phyloP scores from a whole-genome alignment of 805 yeast species.

The Ogataea nakhonphanomensis region DNA sequence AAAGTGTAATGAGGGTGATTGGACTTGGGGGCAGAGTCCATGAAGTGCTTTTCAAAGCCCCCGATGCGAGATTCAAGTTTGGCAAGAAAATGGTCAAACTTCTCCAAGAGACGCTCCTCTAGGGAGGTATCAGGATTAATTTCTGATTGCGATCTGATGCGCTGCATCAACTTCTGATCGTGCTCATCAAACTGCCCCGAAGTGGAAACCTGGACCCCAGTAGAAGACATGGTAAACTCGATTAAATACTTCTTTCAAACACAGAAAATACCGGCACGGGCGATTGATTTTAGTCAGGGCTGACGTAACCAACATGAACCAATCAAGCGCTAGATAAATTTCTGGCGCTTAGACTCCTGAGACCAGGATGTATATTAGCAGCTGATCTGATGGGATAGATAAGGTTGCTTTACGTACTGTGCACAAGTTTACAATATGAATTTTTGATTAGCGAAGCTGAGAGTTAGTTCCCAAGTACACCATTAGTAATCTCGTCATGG shows the following conservation, averaged over 20 bases:
- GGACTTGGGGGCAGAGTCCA: constrained; percentile 17
- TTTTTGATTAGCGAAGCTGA: too few species aligned
- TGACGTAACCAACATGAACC: too few species aligned
- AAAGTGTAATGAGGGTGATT: constrained; percentile 22
- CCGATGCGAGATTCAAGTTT: constrained; percentile 30
- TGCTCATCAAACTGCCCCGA: constrained; percentile 10
- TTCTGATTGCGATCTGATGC: constrained; percentile 13
- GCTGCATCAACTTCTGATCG: constrained; percentile 17
- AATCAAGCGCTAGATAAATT: too few species aligned
- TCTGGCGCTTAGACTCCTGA: too few species aligned
- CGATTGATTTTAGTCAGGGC: too few species aligned
- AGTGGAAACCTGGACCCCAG: constrained; percentile 1
- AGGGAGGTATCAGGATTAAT: constrained; percentile 14
- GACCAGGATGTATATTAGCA: too few species aligned
- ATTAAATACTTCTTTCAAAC: neutral
- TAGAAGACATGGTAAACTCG: constrained; percentile 1
- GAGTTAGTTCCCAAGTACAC: too few species aligned
- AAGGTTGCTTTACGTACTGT: too few species aligned
- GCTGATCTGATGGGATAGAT: too few species aligned
- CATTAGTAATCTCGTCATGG: too few species aligned
- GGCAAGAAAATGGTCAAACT: constrained; percentile 28
- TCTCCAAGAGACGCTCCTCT: constrained; percentile 28
- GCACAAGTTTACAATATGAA: too few species aligned
- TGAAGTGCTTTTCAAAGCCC: constrained; percentile 27
- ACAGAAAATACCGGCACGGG: too few species aligned